Evolutionary conservation across 257 asterid species (phyloP).

Genomic region (Plectranthus barbatus): DNA sequence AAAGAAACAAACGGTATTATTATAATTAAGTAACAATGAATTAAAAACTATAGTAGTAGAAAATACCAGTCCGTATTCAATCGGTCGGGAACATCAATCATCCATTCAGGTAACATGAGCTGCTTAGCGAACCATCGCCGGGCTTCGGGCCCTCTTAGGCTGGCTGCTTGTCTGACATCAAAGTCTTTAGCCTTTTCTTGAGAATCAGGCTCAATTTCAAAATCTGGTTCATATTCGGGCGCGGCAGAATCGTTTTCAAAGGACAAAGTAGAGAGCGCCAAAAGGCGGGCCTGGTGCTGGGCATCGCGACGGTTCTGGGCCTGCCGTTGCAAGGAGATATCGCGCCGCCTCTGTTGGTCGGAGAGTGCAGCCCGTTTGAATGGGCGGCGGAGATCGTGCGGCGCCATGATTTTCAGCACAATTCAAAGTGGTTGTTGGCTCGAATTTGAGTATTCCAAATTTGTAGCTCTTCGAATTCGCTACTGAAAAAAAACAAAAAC

Average conservation of each 20-base stretch:
- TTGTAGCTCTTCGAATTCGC: no score
- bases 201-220: constrained; percentile 5
- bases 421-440: background rate
- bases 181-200: constrained; percentile 25
- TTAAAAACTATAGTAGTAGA: background rate
- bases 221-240: constrained; percentile 12
- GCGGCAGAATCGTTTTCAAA: constrained; percentile 35
- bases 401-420: constrained; percentile 38
- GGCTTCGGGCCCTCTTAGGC: constrained; percentile 65
- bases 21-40: background rate
- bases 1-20: background rate
- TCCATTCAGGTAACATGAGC: constrained; percentile 97
- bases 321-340: constrained; percentile 72
- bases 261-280: constrained; percentile 64
- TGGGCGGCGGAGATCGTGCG: constrained; percentile 77
- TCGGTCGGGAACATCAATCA: constrained; percentile 80
- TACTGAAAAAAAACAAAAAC: no score
- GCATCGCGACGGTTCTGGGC: constrained; percentile 74
- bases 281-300: constrained; percentile 74
- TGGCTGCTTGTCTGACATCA: constrained; percentile 64
- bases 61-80: constrained; percentile 61
- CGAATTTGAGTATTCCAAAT: background rate
- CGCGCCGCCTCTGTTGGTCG: constrained; percentile 90
- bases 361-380: constrained; percentile 79
- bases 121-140: constrained; percentile 92